Evolutionary conservation across 352 stramenopile species (phyloP), one percentile per base, ranked within the genome.

Genomic region (Phytophthora pini): DNA sequence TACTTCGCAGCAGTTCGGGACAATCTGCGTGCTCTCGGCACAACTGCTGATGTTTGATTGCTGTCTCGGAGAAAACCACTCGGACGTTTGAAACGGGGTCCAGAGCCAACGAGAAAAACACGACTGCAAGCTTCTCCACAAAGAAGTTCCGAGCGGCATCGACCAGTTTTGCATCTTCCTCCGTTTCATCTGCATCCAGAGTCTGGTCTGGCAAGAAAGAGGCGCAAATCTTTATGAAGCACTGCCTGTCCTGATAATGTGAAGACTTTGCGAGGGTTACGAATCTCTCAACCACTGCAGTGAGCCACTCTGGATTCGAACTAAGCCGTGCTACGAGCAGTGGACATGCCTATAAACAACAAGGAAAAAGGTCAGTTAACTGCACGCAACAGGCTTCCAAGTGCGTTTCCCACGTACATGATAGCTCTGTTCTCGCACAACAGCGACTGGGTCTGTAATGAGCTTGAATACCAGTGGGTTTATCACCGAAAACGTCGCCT

Each of bases 31-130:
- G 65, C 27, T 75, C 49, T 57, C 50, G 70, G 46, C 77, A 79
- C 49, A 79, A 70, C n/a, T 61, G 24, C 36, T 78, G 79, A 65
- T 93, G 67, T 47, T 69, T 54, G 43, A 89, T 32, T 24, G 84
- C 45, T 22, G 76, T 74, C 39, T 84, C 73, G 1, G 68, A 81
- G 57, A 89, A 87, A 40, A 93, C 66, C 12, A 87, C 56, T 13
- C 87, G 84, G 4, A 94, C 87, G 48, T 94, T 94, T 11, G 79
- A 90, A 27, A 94, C 87, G 2, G 66, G 60, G 67, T 94, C 87
- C 15, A 69, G 44, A 4, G 75, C 77, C n/a, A 92, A 53, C 17
- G 68, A 64, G 45, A 93, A 92, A 64, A 92, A 91, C 29, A 70
- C 63, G 0, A 52, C 10, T 8, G 71, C 70, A 24, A 94, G 64